Percentiles rank a stretch among this genome's conserved stretches.
phyloP scores from a whole-genome alignment of 2,329 filamentous ascomycete genomes.

The Stachybotrys chlorohalonatus region DNA sequence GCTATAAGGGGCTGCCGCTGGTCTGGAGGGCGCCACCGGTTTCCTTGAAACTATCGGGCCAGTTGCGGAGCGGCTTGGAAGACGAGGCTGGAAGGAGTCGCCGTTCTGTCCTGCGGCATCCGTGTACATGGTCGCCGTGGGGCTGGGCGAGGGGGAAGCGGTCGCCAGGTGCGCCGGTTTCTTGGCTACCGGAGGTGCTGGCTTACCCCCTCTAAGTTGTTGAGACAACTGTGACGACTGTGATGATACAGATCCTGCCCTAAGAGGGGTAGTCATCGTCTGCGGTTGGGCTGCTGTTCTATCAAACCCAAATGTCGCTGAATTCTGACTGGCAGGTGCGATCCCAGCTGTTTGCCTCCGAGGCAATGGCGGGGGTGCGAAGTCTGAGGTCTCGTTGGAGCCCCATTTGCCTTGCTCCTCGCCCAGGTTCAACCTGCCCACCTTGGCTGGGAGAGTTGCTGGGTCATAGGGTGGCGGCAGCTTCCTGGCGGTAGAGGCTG shows the following conservation, averaged over 20 bases:
- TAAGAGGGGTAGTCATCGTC: constrained; percentile 13
- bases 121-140: constrained; percentile 2
- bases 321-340: constrained; percentile 4
- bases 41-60: constrained; percentile 1
- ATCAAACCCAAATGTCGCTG: constrained; percentile 8
- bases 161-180: constrained; percentile 49
- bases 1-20: constrained; percentile 6
- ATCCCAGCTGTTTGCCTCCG: constrained; percentile 26
- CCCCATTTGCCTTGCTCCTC: constrained; percentile 25
- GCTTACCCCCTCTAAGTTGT: constrained; percentile 24
- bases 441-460: constrained; percentile 33
- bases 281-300: constrained; percentile 17
- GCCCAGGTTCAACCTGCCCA: constrained; percentile 31
- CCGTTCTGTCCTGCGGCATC: background rate
- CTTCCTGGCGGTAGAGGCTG: constrained; percentile 37
- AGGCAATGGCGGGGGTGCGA: constrained; percentile 36
- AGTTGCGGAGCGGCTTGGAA: constrained; percentile 13
- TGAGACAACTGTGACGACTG: constrained; percentile 21
- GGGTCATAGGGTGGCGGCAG: constrained; percentile 43
- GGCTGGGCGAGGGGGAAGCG: constrained; percentile 14
- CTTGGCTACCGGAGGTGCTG: constrained; percentile 49
- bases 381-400: constrained; percentile 17
- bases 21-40: constrained; percentile 2
- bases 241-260: constrained; percentile 25
- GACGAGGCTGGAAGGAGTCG: constrained; percentile 10